phyloP scores from a whole-genome alignment of 2,329 filamentous ascomycete genomes.

The Tolypocladium endophyticum region DNA sequence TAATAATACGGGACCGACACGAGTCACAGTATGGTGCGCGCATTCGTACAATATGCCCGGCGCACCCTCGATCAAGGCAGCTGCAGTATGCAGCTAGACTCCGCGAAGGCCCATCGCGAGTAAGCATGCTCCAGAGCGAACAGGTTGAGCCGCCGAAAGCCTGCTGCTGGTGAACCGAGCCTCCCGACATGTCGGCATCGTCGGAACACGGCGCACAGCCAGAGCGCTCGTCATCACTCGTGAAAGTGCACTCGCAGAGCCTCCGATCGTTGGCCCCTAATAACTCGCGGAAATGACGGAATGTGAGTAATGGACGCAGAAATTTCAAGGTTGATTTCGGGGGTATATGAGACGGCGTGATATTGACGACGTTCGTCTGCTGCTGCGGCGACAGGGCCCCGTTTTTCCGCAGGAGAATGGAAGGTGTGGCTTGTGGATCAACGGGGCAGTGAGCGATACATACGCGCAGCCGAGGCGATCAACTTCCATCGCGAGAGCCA shows the following conservation, averaged over 20 bases:
- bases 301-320: background rate
- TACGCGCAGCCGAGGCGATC: background rate
- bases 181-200: background rate
- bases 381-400: background rate
- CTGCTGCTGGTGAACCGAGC: background rate
- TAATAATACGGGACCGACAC: background rate
- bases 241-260: background rate
- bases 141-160: background rate
- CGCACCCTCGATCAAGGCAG: background rate
- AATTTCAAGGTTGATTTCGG: background rate
- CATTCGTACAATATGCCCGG: background rate
- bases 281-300: background rate
- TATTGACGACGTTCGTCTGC: background rate
- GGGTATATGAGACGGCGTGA: background rate
- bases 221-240: background rate
- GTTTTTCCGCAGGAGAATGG: background rate
- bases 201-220: background rate
- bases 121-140: background rate
- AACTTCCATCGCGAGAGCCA: background rate
- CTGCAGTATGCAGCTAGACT: background rate
- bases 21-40: background rate
- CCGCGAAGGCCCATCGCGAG: background rate
- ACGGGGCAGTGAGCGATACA: background rate
- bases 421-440: background rate
- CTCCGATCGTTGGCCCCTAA: background rate